Evolutionary conservation across 176 grass and related monocot genomes (phyloP).

Genomic region (Carex parvula): DNA sequence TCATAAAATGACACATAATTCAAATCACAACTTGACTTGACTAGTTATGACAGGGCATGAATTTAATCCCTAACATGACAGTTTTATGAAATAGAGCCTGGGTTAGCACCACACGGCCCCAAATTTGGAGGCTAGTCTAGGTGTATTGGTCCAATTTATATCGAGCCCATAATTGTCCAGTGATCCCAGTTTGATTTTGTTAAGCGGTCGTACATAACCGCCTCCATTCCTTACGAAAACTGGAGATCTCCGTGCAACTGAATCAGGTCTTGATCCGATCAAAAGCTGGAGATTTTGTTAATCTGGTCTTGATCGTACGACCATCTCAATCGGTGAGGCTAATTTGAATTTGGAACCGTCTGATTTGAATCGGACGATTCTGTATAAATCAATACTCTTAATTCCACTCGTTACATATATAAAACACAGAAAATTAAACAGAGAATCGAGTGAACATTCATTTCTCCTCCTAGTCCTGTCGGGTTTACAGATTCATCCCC

Average conservation of each 20-base stretch:
- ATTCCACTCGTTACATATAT: not conserved
- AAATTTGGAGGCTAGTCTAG: not conserved
- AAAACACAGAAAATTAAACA: not conserved
- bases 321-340: not conserved
- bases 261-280: too few species aligned
- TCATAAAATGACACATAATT: too few species aligned
- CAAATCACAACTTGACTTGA: too few species aligned
- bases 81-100: not conserved
- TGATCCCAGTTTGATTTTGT: not conserved
- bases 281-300: too few species aligned
- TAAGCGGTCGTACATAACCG: not conserved
- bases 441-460: not conserved
- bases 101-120: not conserved
- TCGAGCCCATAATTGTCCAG: not conserved
- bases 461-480: slow-evolving; percentile 5
- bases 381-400: not conserved
- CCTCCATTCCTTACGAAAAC: not conserved
- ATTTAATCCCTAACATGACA: not conserved
- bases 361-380: not conserved
- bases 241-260: not conserved
- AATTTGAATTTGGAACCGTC: not conserved
- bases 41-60: too few species aligned
- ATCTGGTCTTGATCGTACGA: not conserved
- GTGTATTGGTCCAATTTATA: not conserved
- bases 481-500: slow-evolving; percentile 16